Evolutionary conservation across 177 flowering plant genomes (phyloP).

Genomic region (Telopea speciosissima): DNA sequence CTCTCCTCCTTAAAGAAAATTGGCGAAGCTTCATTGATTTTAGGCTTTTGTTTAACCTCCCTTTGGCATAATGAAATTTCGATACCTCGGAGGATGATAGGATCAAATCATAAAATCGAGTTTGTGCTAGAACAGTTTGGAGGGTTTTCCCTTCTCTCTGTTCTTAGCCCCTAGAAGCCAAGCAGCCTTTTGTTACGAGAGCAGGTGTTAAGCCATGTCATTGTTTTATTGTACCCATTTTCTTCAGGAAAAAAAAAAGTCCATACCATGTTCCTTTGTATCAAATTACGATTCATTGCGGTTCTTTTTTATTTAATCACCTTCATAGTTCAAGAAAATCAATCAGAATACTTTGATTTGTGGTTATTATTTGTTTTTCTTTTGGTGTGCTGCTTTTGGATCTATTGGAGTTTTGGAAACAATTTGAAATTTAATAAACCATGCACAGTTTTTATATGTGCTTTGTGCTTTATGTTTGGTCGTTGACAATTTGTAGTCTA

Average conservation of each 20-base stretch:
- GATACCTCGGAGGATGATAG: background rate
- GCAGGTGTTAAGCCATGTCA: background rate
- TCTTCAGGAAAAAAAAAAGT: background rate
- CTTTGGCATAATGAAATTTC: background rate
- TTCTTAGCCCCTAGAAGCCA: background rate
- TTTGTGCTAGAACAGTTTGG: background rate
- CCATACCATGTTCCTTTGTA: background rate
- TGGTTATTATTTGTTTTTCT: no score
- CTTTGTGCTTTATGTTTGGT: background rate
- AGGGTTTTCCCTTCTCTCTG: background rate
- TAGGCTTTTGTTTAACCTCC: background rate
- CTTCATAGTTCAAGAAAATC: background rate
- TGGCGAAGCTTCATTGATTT: background rate
- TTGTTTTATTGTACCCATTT: background rate
- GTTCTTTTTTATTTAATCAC: no score
- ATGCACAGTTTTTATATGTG: no score
- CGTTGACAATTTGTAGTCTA: background rate
- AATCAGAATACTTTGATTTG: background rate
- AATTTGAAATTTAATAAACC: no score
- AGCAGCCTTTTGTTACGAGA: background rate
- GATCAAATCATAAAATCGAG: background rate
- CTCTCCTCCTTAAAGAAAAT: no score
- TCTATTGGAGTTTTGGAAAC: no score
- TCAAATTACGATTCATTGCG: no score
- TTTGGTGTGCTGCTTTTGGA: no score